These are phyloP conservation scores for Brassica nigra DNA, from an alignment of 345 rosid species.

Conservation along the genomic window DNA sequence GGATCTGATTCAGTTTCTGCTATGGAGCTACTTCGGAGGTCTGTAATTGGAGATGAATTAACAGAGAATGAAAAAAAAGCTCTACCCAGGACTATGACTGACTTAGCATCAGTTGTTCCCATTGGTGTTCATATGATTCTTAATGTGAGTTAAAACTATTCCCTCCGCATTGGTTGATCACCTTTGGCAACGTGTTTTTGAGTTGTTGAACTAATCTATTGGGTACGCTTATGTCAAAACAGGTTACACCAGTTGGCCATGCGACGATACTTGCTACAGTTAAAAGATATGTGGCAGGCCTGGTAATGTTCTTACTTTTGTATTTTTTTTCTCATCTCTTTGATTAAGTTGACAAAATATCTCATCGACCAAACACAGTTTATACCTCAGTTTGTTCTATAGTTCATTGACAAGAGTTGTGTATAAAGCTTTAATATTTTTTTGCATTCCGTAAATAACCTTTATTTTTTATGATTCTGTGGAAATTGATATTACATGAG, in stretches of 20 bases:
- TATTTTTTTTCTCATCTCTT: not conserved
- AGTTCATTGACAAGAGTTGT: constrained; percentile 53
- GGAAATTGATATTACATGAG: too few species aligned
- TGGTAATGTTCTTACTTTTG: constrained; percentile 53
- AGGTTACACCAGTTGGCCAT: constrained; percentile 98
- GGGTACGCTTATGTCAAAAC: constrained; percentile 15
- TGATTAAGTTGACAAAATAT: constrained; percentile 6
- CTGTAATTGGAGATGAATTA: constrained; percentile 80
- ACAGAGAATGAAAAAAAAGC: constrained; percentile 85
- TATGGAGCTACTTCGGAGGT: constrained; percentile 69
- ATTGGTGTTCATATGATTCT: constrained; percentile 95
- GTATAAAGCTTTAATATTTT: constrained; percentile 1
- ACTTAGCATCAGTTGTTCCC: constrained; percentile 90
- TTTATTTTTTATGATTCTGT: too few species aligned
- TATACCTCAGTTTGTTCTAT: constrained; percentile 31
- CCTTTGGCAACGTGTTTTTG: not conserved
- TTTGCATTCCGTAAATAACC: too few species aligned
- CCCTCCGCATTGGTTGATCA: not conserved
- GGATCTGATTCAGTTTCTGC: constrained; percentile 91
- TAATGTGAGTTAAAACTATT: constrained; percentile 62
- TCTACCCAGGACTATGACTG: constrained; percentile 77
- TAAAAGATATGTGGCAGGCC: constrained; percentile 81
- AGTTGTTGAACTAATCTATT: not conserved
- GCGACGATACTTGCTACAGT: constrained; percentile 96
- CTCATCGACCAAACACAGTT: constrained; percentile 39